Evolutionary conservation across 345 rosid species (phyloP).

Genomic region (Trapa incisa): DNA sequence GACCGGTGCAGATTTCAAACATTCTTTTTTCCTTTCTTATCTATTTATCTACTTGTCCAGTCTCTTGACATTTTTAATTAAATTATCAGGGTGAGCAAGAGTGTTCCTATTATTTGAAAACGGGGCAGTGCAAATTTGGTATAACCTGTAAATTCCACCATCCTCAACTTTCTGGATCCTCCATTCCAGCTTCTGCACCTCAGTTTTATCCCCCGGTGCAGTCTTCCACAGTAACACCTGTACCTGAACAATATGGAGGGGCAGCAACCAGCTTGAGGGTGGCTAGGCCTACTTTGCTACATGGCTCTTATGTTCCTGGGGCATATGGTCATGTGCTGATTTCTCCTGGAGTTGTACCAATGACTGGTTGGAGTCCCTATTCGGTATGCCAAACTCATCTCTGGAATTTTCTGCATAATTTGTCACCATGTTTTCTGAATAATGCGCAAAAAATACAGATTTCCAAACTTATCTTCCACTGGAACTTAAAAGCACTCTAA

Average conservation of each 20-base stretch:
- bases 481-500: no score
- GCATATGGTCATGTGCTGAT: constrained; percentile 65
- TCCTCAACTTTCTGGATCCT: constrained; percentile 62
- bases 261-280: constrained; percentile 48
- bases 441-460: neutral
- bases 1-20: constrained; percentile 33
- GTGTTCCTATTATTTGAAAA: constrained; percentile 85
- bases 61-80: constrained; percentile 16
- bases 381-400: constrained; percentile 37
- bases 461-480: no score
- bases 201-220: constrained; percentile 68
- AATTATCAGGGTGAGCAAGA: constrained; percentile 71
- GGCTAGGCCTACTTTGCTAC: constrained; percentile 58
- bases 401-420: neutral
- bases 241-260: constrained; percentile 26
- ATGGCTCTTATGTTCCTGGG: constrained; percentile 67
- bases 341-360: constrained; percentile 63
- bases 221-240: constrained; percentile 41
- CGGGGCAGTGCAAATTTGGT: constrained; percentile 94
- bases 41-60: constrained; percentile 7
- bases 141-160: constrained; percentile 90
- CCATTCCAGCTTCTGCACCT: constrained; percentile 51
- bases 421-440: neutral
- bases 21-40: neutral
- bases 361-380: constrained; percentile 75